These are phyloP conservation scores for Heterococcus sp. DNA, from an alignment of 108 stramenopile genomes.

Conservation along the genomic window DNA sequence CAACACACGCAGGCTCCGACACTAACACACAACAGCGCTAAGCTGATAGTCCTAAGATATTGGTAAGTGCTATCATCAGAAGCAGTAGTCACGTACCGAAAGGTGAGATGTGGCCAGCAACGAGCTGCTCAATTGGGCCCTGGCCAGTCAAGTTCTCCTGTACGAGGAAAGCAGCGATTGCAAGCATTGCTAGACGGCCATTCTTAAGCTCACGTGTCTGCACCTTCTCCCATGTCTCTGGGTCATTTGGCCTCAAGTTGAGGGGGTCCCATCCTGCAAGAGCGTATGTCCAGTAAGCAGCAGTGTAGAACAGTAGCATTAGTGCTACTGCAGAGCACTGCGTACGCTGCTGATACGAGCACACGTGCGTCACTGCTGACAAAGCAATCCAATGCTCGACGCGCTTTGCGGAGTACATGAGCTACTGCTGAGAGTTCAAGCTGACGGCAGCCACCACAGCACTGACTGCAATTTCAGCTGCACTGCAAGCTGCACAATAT, in stretches of 20 bases:
- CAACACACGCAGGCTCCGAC: too few relatives aligned
- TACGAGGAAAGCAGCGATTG: conserved; percentile 43
- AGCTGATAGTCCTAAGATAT: not conserved
- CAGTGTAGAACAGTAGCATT: too few relatives aligned
- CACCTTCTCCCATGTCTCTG: conserved; percentile 47
- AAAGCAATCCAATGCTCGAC: too few relatives aligned
- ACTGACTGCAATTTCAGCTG: too few relatives aligned
- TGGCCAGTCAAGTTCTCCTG: conserved; percentile 52
- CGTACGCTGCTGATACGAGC: too few relatives aligned
- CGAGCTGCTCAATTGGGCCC: conserved; percentile 40
- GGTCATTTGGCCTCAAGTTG: conserved; percentile 30
- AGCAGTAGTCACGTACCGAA: conserved; percentile 6
- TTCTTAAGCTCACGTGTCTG: conserved; percentile 53
- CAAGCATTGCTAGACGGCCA: conserved; percentile 48
- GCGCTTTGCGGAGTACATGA: too few relatives aligned
- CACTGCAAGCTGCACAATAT: too few relatives aligned
- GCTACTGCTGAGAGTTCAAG: too few relatives aligned
- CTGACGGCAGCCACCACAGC: too few relatives aligned
- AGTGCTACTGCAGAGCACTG: too few relatives aligned
- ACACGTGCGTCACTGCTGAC: too few relatives aligned
- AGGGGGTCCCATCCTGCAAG: conserved; percentile 54
- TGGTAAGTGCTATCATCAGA: not conserved
- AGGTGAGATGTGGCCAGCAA: conserved; percentile 25
- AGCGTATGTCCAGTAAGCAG: too few relatives aligned
- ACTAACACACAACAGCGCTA: not conserved